phyloP scores from a whole-genome alignment of 148 eudicot genomes.

The Simmondsia chinensis region DNA sequence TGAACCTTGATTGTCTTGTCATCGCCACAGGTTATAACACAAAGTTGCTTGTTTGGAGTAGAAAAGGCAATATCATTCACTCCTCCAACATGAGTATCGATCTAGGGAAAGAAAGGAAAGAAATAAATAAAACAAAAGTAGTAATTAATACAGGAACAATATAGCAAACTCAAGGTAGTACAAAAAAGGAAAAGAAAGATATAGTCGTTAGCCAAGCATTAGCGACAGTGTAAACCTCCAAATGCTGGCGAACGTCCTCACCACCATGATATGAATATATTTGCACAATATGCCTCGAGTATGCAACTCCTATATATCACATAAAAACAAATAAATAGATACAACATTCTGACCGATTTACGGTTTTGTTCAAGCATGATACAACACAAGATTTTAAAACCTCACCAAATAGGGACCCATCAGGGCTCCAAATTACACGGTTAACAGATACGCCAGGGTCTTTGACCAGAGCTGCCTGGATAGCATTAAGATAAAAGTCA shows the following conservation, averaged over 20 bases:
- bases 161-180: too few relatives aligned
- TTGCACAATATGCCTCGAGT: slow-evolving; percentile 74
- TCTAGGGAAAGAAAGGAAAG: slow-evolving; percentile 29
- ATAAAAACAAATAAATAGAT: neutral
- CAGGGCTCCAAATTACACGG: slow-evolving; percentile 93
- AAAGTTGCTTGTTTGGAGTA: slow-evolving; percentile 64
- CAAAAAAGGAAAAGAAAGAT: too few relatives aligned
- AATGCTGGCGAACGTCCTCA: slow-evolving; percentile 53
- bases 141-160: too few relatives aligned
- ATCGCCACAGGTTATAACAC: slow-evolving; percentile 88
- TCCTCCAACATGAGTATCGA: slow-evolving; percentile 88
- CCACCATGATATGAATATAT: slow-evolving; percentile 63
- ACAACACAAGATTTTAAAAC: neutral
- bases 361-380: too few relatives aligned
- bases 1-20: slow-evolving; percentile 80
- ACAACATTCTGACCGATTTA: neutral
- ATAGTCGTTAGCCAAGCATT: too few relatives aligned
- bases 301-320: slow-evolving; percentile 90
- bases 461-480: slow-evolving; percentile 63
- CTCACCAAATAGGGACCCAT: slow-evolving; percentile 84
- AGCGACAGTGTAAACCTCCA: slow-evolving; percentile 44
- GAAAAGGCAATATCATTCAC: slow-evolving; percentile 92
- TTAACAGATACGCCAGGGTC: slow-evolving; percentile 76
- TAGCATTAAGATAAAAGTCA: slow-evolving; percentile 9
- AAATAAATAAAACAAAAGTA: too few relatives aligned